A percentile compares a stretch with the other conserved stretches of the same genome.
Conservation (phyloP, 306 rosid species). For the Vachellia collinsii region DNA sequence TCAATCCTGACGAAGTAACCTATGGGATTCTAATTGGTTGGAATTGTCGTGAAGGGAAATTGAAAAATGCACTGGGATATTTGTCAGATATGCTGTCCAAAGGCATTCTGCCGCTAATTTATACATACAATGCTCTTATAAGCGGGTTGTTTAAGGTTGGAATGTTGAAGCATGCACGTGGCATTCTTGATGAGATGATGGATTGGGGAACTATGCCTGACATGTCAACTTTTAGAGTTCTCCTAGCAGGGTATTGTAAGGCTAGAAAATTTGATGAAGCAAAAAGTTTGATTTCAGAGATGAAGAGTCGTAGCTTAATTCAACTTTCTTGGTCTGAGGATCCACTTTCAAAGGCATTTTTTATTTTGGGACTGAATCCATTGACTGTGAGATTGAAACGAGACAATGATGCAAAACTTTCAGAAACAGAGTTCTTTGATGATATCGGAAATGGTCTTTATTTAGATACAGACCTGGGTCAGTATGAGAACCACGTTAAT, state of each 20-base stretch:
- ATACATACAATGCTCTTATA: slow-evolving; percentile 75
- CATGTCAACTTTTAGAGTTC: slow-evolving; percentile 66
- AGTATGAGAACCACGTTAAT: slow-evolving; percentile 63
- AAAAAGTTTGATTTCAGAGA: slow-evolving; percentile 55
- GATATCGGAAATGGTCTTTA: slow-evolving; percentile 90
- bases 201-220: slow-evolving; percentile 68
- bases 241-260: slow-evolving; percentile 86
- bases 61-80: slow-evolving; percentile 60
- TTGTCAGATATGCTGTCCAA: slow-evolving; percentile 59
- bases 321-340: slow-evolving; percentile 51
- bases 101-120: slow-evolving; percentile 48
- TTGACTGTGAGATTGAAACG: slow-evolving; percentile 72
- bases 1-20: slow-evolving; percentile 71
- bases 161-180: slow-evolving; percentile 57
- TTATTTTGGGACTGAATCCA: slow-evolving; percentile 72
- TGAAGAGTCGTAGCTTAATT: slow-evolving; percentile 64
- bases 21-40: slow-evolving; percentile 85
- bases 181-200: slow-evolving; percentile 76
- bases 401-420: slow-evolving; percentile 60
- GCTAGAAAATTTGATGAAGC: slow-evolving; percentile 70
- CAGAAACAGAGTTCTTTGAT: slow-evolving; percentile 79
- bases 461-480: slow-evolving; percentile 76
- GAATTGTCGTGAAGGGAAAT: slow-evolving; percentile 69
- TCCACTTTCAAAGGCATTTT: slow-evolving; percentile 68
- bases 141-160: slow-evolving; percentile 70